These are phyloP conservation scores for Zea luxurians DNA, from an alignment of 176 grass and related monocot genomes.

Conservation along the genomic window DNA sequence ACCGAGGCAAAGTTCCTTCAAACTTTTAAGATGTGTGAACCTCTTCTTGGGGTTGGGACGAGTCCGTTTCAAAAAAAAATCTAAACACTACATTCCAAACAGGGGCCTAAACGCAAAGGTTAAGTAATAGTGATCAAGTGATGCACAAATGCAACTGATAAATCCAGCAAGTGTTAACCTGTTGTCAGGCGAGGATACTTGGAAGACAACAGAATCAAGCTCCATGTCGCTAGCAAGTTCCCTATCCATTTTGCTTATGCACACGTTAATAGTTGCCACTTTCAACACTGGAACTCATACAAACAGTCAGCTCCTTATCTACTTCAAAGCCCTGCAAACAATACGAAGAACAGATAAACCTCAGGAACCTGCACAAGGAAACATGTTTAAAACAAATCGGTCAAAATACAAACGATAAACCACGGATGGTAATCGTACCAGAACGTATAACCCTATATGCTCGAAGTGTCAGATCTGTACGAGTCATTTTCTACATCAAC, in stretches of 20 bases:
- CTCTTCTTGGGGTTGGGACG: neutral
- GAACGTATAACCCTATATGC: neutral
- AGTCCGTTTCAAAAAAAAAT: neutral
- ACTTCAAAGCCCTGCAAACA: constrained; percentile 51
- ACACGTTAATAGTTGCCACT: neutral
- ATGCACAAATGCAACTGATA: constrained; percentile 9
- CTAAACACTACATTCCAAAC: constrained; percentile 12
- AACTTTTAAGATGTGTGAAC: neutral
- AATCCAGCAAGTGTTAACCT: constrained; percentile 50
- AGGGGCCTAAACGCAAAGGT: neutral
- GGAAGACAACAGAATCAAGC: constrained; percentile 86
- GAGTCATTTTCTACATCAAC: neutral
- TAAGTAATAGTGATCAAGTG: neutral
- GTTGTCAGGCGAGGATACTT: constrained; percentile 53
- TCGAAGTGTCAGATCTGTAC: neutral
- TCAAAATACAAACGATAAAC: neutral
- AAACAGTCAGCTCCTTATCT: neutral
- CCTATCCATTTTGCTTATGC: constrained; percentile 54
- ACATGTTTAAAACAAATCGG: neutral
- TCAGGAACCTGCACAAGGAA: constrained; percentile 31
- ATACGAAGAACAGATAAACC: neutral
- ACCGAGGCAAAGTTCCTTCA: neutral
- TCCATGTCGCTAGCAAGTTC: constrained; percentile 37
- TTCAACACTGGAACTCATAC: constrained; percentile 6
- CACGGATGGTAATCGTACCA: neutral